Base-by-base conservation (phyloP, 257 asterid genomes). In the Ehretia macrophylla region DNA sequence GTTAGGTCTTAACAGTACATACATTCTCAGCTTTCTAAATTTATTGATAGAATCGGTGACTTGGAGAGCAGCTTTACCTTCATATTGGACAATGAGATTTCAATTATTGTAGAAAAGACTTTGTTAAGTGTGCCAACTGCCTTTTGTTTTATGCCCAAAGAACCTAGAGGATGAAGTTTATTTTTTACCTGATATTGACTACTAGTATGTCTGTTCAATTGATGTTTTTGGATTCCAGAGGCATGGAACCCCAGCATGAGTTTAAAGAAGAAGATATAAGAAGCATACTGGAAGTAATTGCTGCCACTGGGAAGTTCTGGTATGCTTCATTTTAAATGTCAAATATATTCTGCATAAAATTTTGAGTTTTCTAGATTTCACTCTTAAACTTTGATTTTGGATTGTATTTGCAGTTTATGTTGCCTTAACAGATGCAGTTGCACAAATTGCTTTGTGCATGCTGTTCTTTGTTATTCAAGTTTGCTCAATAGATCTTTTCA, bases 281-380 rank as follows among this genome's bases (percentile, higher is more conserved):
- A 68, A 50, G 64, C 54, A 56, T 78, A 32, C 46, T 90, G 68
- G 90, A 83, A 75, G 58, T 59, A 56, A 90, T 88, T 72, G 96
- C 95, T 23, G 73, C 85, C 64, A 86, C 88, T 0, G 97, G 96
- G 61, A 85, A 79, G 73, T 90, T 72, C 72, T 84, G 97, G 97
- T 90, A 86, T 58, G 75, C 48, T 51, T 46, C 67, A 16, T 16
- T 20, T 32, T 39, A 32, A n/a, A 0, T 18, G 51, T 48, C 56
- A 8, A 10, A 32, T 70, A 4, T 64, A 10, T 17, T 44, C 0
- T 67, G 47, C 38, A 46, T 65, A 50, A 40, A 16, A 16, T 8
- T 18, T 27, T 12, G 37, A 49, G n/a, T n/a, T n/a, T n/a, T n/a
- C n/a, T n/a, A n/a, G 62, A 8, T 37, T 42, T 37, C 49, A 18